Percentiles rank a stretch among this genome's conserved stretches.
Conservation (phyloP, 1,284 basidiomycete species). For the Hypsizygus ulmarius region DNA sequence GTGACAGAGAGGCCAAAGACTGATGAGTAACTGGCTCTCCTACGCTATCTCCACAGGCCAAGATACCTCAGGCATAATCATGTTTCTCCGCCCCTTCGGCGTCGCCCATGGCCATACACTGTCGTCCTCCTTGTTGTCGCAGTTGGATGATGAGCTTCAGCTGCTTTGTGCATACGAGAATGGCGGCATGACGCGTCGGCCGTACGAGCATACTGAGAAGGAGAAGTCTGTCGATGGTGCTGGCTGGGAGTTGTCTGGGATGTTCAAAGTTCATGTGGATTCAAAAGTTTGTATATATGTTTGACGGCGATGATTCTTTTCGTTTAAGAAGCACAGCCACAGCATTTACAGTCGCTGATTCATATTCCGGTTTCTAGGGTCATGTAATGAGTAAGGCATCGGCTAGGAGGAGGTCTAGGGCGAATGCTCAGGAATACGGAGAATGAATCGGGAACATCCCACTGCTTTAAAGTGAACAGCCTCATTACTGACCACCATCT, state of each 20-base stretch:
- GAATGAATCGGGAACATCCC: too few relatives aligned
- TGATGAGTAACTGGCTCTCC: conserved; percentile 26
- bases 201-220: conserved; percentile 39
- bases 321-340: background rate
- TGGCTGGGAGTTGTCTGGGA: conserved; percentile 77
- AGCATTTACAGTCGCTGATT: too few relatives aligned
- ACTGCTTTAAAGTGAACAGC: too few relatives aligned
- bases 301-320: background rate
- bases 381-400: too few relatives aligned
- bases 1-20: conserved; percentile 49
- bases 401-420: too few relatives aligned
- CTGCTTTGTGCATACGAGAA: conserved; percentile 80
- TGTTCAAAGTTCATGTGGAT: conserved; percentile 71
- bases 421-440: too few relatives aligned
- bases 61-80: conserved; percentile 68
- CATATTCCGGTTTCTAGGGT: too few relatives aligned
- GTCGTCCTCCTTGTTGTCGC: conserved; percentile 22
- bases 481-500: too few relatives aligned
- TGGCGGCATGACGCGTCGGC: conserved; percentile 69
- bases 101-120: conserved; percentile 16
- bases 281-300: conserved; percentile 75
- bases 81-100: conserved; percentile 73
- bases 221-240: conserved; percentile 63
- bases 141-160: conserved; percentile 38
- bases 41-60: conserved; percentile 8